Evolutionary conservation across 2,329 filamentous ascomycete genomes (phyloP).

Genomic region (Tothia fuscella): DNA sequence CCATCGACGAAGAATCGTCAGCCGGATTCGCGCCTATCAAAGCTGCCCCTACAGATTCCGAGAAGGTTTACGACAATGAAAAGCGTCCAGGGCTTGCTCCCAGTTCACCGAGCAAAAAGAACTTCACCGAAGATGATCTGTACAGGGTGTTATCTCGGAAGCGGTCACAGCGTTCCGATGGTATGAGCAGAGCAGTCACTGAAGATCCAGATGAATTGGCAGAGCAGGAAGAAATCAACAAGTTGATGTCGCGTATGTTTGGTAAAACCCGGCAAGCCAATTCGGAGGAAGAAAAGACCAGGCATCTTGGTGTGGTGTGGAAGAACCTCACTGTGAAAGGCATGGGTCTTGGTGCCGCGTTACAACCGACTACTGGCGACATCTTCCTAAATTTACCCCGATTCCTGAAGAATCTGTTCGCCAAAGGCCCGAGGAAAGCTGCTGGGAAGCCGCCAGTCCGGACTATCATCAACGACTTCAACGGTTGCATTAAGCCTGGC

Average conservation of each 20-base stretch:
- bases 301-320: slow-evolving; percentile 61
- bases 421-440: slow-evolving; percentile 29
- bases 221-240: slow-evolving; percentile 44
- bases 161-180: slow-evolving; percentile 28
- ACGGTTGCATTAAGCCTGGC: slow-evolving; percentile 59
- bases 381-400: slow-evolving; percentile 38
- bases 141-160: slow-evolving; percentile 38
- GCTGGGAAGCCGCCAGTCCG: slow-evolving; percentile 44
- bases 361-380: slow-evolving; percentile 50
- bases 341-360: slow-evolving; percentile 46
- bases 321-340: slow-evolving; percentile 51
- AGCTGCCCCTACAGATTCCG: background rate
- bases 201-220: slow-evolving; percentile 19
- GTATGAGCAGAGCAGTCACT: slow-evolving; percentile 11
- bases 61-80: background rate
- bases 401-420: slow-evolving; percentile 24
- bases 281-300: slow-evolving; percentile 62
- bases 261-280: slow-evolving; percentile 49
- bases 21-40: background rate
- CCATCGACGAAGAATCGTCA: background rate
- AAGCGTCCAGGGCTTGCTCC: background rate
- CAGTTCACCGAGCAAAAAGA: background rate
- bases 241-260: slow-evolving; percentile 59
- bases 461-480: slow-evolving; percentile 52
- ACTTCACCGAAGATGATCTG: slow-evolving; percentile 39